Percentiles rank a stretch among this genome's conserved stretches.
Evolutionary conservation across 2,329 filamentous ascomycete species (phyloP).

Genomic region (Colletotrichum cuscutae): DNA sequence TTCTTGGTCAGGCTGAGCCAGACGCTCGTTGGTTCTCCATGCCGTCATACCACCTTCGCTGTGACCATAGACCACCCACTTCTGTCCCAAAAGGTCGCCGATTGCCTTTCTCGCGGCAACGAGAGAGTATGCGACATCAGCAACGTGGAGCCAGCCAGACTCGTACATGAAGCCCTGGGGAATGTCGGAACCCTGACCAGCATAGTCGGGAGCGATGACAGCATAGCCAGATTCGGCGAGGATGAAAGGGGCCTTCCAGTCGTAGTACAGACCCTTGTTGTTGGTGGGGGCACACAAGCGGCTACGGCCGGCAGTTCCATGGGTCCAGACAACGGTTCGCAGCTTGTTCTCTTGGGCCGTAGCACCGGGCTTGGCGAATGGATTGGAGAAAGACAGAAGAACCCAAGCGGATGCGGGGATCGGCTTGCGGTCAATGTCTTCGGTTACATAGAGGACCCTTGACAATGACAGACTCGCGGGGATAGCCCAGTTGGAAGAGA

Average conservation of each 20-base stretch:
- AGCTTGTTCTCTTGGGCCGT: constrained; percentile 7
- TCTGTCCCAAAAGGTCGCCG: constrained; percentile 22
- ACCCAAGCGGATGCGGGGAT: constrained; percentile 35
- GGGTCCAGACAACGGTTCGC: constrained; percentile 38
- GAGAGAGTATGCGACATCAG: constrained; percentile 34
- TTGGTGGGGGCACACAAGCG: constrained; percentile 40
- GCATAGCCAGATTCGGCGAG: constrained; percentile 29
- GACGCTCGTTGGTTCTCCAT: constrained; percentile 40
- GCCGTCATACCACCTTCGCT: constrained; percentile 40
- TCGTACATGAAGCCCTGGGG: constrained; percentile 38
- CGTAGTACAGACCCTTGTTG: constrained; percentile 38
- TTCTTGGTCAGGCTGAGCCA: constrained; percentile 29
- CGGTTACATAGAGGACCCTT: constrained; percentile 34
- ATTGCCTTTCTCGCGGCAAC: constrained; percentile 35
- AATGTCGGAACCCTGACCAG: constrained; percentile 33
- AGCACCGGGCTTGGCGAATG: neutral
- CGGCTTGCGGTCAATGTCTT: constrained; percentile 34
- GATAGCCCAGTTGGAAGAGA: constrained; percentile 34
- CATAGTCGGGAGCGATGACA: constrained; percentile 33
- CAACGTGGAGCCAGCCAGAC: constrained; percentile 37
- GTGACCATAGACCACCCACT: constrained; percentile 39
- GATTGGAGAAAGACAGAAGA: constrained; percentile 27
- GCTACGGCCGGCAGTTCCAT: constrained; percentile 38
- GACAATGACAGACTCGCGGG: constrained; percentile 27
- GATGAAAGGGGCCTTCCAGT: constrained; percentile 36